Percentiles rank a stretch among this genome's conserved stretches.
Evolutionary conservation across 2,329 filamentous ascomycete genomes (phyloP).

Genomic region (Hymenoscyphus albidus): DNA sequence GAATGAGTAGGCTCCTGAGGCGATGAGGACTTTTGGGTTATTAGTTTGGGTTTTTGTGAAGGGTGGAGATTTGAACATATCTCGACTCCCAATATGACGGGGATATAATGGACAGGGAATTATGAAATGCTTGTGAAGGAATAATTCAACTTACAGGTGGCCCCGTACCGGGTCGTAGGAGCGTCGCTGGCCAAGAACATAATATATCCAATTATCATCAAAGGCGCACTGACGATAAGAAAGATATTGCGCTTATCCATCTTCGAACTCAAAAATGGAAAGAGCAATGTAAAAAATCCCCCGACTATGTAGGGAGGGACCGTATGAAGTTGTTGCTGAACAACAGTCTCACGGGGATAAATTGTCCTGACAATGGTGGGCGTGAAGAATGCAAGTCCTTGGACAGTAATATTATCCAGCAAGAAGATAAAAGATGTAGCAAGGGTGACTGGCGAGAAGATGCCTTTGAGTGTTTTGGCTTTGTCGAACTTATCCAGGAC

Average conservation of each 20-base stretch:
- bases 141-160: constrained; percentile 44
- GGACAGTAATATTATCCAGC: constrained; percentile 57
- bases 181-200: constrained; percentile 61
- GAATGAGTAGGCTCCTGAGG: constrained; percentile 58
- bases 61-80: neutral
- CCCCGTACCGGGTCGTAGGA: constrained; percentile 58
- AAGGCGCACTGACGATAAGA: constrained; percentile 54
- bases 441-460: constrained; percentile 60
- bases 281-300: constrained; percentile 59
- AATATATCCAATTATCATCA: constrained; percentile 66
- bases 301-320: constrained; percentile 69
- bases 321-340: constrained; percentile 65
- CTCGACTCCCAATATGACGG: too few species aligned
- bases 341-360: constrained; percentile 53
- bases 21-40: constrained; percentile 49
- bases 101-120: too few species aligned
- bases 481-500: constrained; percentile 61
- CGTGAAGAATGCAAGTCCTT: constrained; percentile 65
- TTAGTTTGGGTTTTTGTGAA: neutral
- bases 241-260: constrained; percentile 58
- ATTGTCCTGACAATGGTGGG: constrained; percentile 69
- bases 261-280: constrained; percentile 60
- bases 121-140: neutral
- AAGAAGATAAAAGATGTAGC: constrained; percentile 47
- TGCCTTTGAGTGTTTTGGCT: constrained; percentile 57